phyloP scores from a whole-genome alignment of 1,284 basidiomycete species.

The Naganishia liquefaciens region DNA sequence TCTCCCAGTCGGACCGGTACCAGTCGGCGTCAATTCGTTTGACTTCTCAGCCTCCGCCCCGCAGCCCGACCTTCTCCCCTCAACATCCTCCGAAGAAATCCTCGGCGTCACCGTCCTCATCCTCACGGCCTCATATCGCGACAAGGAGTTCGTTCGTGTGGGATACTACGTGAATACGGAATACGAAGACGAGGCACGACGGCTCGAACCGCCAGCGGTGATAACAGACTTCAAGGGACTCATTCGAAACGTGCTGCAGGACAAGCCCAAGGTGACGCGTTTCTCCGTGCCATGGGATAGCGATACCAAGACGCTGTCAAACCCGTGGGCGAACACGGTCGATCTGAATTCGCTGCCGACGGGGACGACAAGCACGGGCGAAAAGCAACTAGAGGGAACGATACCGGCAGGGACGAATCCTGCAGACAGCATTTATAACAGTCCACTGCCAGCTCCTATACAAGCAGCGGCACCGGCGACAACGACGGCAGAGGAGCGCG shows the following conservation, averaged over 20 bases:
- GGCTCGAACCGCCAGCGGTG: conserved; percentile 66
- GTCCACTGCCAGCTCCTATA: conserved; percentile 32
- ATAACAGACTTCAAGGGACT: conserved; percentile 67
- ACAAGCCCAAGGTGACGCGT: conserved; percentile 91
- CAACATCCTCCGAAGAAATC: conserved; percentile 61
- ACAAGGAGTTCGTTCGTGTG: conserved; percentile 97
- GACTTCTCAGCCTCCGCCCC: conserved; percentile 77
- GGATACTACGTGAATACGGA: conserved; percentile 99
- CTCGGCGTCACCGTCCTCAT: conserved; percentile 86
- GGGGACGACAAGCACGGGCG: not conserved
- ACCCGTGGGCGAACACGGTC: conserved; percentile 13
- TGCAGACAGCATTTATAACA: conserved; percentile 26
- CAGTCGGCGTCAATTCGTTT: conserved; percentile 91
- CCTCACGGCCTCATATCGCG: conserved; percentile 83
- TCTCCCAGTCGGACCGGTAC: conserved; percentile 78
- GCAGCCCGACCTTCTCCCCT: conserved; percentile 75
- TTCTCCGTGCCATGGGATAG: conserved; percentile 45
- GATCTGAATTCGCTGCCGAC: conserved; percentile 4
- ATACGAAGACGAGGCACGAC: conserved; percentile 91
- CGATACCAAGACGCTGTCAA: conserved; percentile 28
- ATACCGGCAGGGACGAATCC: conserved; percentile 13
- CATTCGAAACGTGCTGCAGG: conserved; percentile 78
- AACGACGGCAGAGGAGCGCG: not conserved
- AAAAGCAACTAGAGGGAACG: conserved; percentile 17
- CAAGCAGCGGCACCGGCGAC: conserved; percentile 19